Base-by-base conservation (phyloP, 768 basidiomycete genomes). In the Lactarius vividus region DNA sequence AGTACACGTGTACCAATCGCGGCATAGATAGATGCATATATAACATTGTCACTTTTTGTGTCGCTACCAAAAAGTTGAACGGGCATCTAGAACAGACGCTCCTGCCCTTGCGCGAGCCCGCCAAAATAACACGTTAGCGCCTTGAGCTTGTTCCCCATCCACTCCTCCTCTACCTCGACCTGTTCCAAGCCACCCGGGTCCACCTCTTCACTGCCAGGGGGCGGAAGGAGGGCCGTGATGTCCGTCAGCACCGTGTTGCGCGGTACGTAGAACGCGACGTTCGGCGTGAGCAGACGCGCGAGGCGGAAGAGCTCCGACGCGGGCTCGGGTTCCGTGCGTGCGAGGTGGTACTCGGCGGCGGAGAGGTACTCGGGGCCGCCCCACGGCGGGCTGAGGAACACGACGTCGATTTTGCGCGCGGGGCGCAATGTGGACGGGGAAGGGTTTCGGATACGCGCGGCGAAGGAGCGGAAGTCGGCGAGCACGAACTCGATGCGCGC, bases 341-440 rank as follows among this genome's bases (percentile, higher is more conserved):
- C 78, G 7, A 99, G 84, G 3, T 84, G 83, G 77, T 89, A 98
- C 31, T 82, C 79, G 10, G 83, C 72, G 5, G 79, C 79, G 4
- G 78, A 75, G 44, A 91, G 78, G 70, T 92, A 93, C 1, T 81
- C 80, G 4, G 88, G 91, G n/a, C 92, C 92, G 65, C 96, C 96
- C 96, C 96, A 97, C 0, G 96, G 96, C 1, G 96, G 95, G 69
- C 93, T 95, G 56, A 97, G 85, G 73, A 98, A 97, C 18, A 96
- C 87, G 15, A 92, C 89, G 72, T 97, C 94, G 62, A 97, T 89
- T 66, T 82, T 84, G 20, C 87, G 84, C 37, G 53, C 4, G 1
- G 64, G n/a, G n/a, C n/a, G n/a, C n/a, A n/a, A n/a, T n/a, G n/a
- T n/a, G n/a, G n/a, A 13, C 35, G 53, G n/a, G 20, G 33, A 9